phyloP scores from a whole-genome alignment of 129 eudicot species.

The Saussurea involucrata region DNA sequence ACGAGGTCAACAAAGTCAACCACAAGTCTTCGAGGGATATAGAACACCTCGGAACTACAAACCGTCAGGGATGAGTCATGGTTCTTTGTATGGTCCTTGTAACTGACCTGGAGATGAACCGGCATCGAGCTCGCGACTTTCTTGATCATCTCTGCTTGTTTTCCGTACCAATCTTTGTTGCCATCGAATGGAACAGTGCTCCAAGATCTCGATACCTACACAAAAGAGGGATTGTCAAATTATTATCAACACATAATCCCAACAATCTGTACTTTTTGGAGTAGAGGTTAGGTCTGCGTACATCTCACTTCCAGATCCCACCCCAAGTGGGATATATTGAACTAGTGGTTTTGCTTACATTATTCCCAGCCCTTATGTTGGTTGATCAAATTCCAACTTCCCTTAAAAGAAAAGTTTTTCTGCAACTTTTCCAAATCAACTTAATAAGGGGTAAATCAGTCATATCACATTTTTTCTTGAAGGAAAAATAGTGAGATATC shows the following conservation, averaged over 20 bases:
- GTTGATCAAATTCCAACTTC: background rate
- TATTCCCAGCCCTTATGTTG: background rate
- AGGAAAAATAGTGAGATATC: background rate
- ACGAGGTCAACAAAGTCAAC: slow-evolving; percentile 69
- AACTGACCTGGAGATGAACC: slow-evolving; percentile 82
- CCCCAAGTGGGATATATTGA: background rate
- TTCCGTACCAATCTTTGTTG: slow-evolving; percentile 58
- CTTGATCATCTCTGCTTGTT: slow-evolving; percentile 88
- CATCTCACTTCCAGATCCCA: background rate
- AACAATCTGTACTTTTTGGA: background rate
- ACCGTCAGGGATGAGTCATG: slow-evolving; percentile 37
- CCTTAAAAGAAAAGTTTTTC: background rate
- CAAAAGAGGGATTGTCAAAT: slow-evolving; percentile 1
- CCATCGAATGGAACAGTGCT: slow-evolving; percentile 45
- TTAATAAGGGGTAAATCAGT: background rate
- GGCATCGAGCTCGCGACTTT: slow-evolving; percentile 83
- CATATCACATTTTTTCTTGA: background rate
- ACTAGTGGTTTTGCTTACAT: no score
- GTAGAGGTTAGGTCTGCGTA: background rate
- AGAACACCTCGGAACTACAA: slow-evolving; percentile 83
- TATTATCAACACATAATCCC: background rate
- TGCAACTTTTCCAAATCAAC: background rate
- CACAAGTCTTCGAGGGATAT: slow-evolving; percentile 61
- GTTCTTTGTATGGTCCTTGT: slow-evolving; percentile 54
- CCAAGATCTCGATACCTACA: slow-evolving; percentile 84